Evolutionary conservation across 1,284 basidiomycete species (phyloP).

Genomic region (Gomphus sp.): DNA sequence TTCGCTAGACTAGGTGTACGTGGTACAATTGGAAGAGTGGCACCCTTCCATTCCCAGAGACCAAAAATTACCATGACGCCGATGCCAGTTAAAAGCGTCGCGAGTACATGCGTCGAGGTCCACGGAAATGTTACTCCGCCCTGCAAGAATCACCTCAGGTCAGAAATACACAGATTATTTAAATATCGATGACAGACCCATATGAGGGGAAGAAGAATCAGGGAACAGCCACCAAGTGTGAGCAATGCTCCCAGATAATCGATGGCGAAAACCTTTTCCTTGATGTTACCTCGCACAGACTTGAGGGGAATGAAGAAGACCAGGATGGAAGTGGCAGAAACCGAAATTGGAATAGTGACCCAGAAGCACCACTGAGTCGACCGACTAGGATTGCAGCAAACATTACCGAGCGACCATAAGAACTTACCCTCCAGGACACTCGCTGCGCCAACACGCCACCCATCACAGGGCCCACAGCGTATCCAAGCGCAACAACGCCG

Average conservation of each 20-base stretch:
- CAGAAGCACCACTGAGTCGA: slow-evolving; percentile 51
- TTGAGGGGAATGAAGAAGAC: slow-evolving; percentile 58
- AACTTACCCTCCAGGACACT: slow-evolving; percentile 49
- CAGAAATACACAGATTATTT: background rate
- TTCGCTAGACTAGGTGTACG: slow-evolving; percentile 28
- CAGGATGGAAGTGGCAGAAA: slow-evolving; percentile 43
- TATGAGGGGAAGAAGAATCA: background rate
- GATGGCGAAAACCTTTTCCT: slow-evolving; percentile 38
- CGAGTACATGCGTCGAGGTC: slow-evolving; percentile 55
- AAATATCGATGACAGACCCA: background rate
- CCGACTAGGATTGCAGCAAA: slow-evolving; percentile 12
- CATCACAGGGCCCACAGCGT: slow-evolving; percentile 48
- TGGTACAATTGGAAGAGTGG: slow-evolving; percentile 58
- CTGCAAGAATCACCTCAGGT: background rate
- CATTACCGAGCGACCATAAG: background rate
- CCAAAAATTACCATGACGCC: slow-evolving; percentile 51
- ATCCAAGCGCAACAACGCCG: slow-evolving; percentile 39
- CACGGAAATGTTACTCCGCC: slow-evolving; percentile 32
- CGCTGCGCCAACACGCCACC: slow-evolving; percentile 49
- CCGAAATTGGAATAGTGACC: slow-evolving; percentile 54
- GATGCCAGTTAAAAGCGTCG: slow-evolving; percentile 48
- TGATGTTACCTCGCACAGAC: slow-evolving; percentile 49
- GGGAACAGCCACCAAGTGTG: slow-evolving; percentile 43
- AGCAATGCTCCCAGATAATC: slow-evolving; percentile 58
- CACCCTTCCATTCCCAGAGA: slow-evolving; percentile 64